These are phyloP conservation scores for Penicillium pancosmium DNA, from an alignment of 495 filamentous ascomycete species.

Conservation along the genomic window DNA sequence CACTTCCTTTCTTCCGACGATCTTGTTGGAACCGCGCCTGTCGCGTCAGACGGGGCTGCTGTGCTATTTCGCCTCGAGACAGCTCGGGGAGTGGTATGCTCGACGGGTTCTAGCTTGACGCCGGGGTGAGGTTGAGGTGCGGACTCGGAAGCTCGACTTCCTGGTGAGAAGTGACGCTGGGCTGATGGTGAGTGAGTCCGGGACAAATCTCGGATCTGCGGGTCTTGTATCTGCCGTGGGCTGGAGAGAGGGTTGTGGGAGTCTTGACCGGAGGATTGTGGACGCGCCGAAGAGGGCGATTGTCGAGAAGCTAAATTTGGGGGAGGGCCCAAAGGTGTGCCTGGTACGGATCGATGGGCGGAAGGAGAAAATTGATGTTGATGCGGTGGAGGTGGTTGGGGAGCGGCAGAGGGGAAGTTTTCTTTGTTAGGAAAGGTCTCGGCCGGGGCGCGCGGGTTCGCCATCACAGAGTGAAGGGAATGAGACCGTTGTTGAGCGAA, in stretches of 20 bases:
- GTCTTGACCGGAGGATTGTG: constrained; percentile 39
- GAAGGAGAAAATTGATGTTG: constrained; percentile 47
- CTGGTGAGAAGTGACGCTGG: constrained; percentile 29
- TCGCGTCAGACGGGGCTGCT: constrained; percentile 19
- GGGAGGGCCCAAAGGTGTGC: constrained; percentile 52
- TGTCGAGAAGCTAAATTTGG: constrained; percentile 37
- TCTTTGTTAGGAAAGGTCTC: constrained; percentile 40
- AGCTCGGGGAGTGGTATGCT: constrained; percentile 51
- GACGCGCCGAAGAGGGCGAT: constrained; percentile 38
- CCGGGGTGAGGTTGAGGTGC: constrained; percentile 26
- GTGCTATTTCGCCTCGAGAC: constrained; percentile 37
- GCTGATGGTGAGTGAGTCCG: constrained; percentile 35
- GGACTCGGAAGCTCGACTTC: constrained; percentile 35
- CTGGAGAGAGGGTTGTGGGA: constrained; percentile 42
- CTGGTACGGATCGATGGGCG: constrained; percentile 46
- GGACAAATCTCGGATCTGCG: constrained; percentile 25
- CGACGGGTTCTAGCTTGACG: constrained; percentile 41
- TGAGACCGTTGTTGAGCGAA: constrained; percentile 49
- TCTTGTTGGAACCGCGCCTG: constrained; percentile 13
- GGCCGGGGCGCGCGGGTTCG: constrained; percentile 39
- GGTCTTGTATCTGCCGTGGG: constrained; percentile 35
- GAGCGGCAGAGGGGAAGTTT: constrained; percentile 41
- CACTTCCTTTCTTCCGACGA: constrained; percentile 32
- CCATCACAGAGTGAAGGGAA: constrained; percentile 51
- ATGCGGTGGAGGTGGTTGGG: constrained; percentile 41